These are phyloP conservation scores for Alternaria sp. DNA, from an alignment of 2,329 filamentous ascomycete genomes.

Conservation along the genomic window DNA sequence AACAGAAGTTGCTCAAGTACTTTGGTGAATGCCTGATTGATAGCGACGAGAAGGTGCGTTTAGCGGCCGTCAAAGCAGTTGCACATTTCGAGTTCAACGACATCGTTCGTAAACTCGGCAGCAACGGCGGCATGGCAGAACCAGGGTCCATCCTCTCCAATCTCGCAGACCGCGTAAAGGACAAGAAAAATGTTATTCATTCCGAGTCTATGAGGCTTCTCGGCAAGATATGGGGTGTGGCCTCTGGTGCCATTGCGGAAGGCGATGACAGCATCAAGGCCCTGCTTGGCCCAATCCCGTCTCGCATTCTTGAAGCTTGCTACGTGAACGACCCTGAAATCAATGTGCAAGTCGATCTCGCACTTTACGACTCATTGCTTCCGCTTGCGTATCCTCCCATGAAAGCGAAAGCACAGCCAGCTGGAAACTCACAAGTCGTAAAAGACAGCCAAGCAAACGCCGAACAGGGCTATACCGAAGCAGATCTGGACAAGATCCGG, in stretches of 20 bases:
- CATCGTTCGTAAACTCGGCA: constrained; percentile 81
- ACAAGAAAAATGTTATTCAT: constrained; percentile 81
- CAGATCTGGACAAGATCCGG: constrained; percentile 78
- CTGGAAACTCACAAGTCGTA: constrained; percentile 66
- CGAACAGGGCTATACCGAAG: constrained; percentile 53
- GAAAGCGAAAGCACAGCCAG: constrained; percentile 61
- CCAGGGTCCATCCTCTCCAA: constrained; percentile 80
- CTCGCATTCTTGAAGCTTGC: constrained; percentile 83
- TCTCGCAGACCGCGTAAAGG: constrained; percentile 86
- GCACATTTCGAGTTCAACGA: constrained; percentile 81
- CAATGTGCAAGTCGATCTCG: constrained; percentile 82
- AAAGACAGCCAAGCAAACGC: constrained; percentile 63
- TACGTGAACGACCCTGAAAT: constrained; percentile 91
- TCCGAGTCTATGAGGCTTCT: constrained; percentile 86
- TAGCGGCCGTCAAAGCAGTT: constrained; percentile 87
- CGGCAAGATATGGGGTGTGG: constrained; percentile 92
- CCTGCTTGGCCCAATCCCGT: constrained; percentile 82
- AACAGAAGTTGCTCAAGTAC: constrained; percentile 74
- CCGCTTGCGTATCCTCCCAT: constrained; percentile 85
- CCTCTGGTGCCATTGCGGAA: constrained; percentile 82
- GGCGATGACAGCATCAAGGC: constrained; percentile 78
- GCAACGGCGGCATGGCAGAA: constrained; percentile 76
- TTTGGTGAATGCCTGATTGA: constrained; percentile 85
- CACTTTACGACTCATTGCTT: constrained; percentile 87
- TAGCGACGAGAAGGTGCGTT: constrained; percentile 86